Conservation (phyloP, 1,284 basidiomycete genomes). For the Tylopilus orsonianus region DNA sequence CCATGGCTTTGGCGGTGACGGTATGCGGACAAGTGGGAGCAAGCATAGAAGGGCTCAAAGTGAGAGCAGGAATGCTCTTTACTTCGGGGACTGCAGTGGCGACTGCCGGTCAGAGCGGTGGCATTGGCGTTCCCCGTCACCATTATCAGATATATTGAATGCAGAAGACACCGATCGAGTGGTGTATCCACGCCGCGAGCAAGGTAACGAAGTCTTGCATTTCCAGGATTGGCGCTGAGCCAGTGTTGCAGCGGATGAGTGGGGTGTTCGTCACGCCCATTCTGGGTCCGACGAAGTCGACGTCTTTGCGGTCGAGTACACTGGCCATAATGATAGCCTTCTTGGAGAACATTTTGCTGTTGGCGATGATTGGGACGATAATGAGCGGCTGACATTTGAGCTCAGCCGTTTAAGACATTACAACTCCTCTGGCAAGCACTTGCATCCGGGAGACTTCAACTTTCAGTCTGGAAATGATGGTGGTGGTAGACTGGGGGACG, state of each 20-base stretch:
- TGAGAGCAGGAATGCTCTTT: slow-evolving; percentile 32
- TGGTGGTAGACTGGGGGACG: slow-evolving; percentile 9
- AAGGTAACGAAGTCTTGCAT: slow-evolving; percentile 15
- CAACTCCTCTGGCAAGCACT: background rate
- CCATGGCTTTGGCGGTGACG: background rate
- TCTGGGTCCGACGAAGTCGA: slow-evolving; percentile 16
- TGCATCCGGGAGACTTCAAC: slow-evolving; percentile 12
- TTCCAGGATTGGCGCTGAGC: slow-evolving; percentile 10
- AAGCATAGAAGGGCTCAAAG: slow-evolving; percentile 25
- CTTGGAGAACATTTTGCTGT: slow-evolving; percentile 25
- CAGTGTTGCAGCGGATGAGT: slow-evolving; percentile 28
- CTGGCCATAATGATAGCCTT: slow-evolving; percentile 26
- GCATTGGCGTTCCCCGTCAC: slow-evolving; percentile 25
- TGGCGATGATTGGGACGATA: slow-evolving; percentile 28
- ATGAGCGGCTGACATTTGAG: slow-evolving; percentile 24
- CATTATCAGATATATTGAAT: slow-evolving; percentile 15
- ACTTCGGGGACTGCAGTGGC: slow-evolving; percentile 28
- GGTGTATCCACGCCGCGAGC: slow-evolving; percentile 29
- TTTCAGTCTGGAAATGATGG: slow-evolving; percentile 5
- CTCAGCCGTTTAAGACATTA: slow-evolving; percentile 14
- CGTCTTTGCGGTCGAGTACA: slow-evolving; percentile 29
- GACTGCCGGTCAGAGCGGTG: slow-evolving; percentile 9
- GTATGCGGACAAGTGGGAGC: background rate
- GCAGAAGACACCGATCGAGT: slow-evolving; percentile 27
- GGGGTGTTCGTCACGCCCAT: slow-evolving; percentile 27